These are phyloP conservation scores for Aspergillus pseudotamarii DNA, from an alignment of 2,329 filamentous ascomycete species.

Conservation along the genomic window DNA sequence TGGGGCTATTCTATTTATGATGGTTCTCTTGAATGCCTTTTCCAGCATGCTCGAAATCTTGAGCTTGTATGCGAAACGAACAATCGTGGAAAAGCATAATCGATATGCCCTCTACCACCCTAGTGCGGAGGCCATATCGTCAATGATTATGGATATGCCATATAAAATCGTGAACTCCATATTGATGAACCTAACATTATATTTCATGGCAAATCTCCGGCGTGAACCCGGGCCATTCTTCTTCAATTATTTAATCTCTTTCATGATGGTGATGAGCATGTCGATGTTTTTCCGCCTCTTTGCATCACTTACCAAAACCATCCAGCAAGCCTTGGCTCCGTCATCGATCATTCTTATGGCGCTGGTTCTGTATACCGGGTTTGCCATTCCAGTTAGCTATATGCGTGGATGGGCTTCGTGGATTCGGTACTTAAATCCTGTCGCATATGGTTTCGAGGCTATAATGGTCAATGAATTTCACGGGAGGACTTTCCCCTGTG, in stretches of 20 bases:
- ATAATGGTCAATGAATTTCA: conserved; percentile 81
- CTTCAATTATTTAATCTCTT: conserved; percentile 77
- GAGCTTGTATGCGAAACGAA: conserved; percentile 20
- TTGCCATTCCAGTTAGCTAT: conserved; percentile 47
- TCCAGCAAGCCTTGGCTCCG: conserved; percentile 57
- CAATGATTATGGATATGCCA: conserved; percentile 53
- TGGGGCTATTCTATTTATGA: conserved; percentile 79
- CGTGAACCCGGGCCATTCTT: conserved; percentile 76
- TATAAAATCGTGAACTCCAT: conserved; percentile 74
- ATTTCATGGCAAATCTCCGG: conserved; percentile 82
- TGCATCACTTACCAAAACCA: conserved; percentile 69
- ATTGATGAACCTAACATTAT: conserved; percentile 74
- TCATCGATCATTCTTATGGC: conserved; percentile 48
- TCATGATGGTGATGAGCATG: conserved; percentile 72
- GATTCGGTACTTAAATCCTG: conserved; percentile 76
- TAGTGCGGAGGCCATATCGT: conserved; percentile 10
- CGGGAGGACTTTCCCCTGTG: conserved; percentile 59
- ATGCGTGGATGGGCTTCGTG: conserved; percentile 79
- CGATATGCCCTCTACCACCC: conserved; percentile 26
- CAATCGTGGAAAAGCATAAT: conserved; percentile 23
- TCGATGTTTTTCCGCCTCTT: conserved; percentile 82
- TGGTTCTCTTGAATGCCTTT: conserved; percentile 80
- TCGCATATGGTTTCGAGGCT: conserved; percentile 76
- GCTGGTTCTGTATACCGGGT: conserved; percentile 49
- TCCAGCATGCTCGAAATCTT: conserved; percentile 66